These are phyloP conservation scores for Pseudocercospora cruenta DNA, from an alignment of 2,329 filamentous ascomycete species.

Conservation along the genomic window DNA sequence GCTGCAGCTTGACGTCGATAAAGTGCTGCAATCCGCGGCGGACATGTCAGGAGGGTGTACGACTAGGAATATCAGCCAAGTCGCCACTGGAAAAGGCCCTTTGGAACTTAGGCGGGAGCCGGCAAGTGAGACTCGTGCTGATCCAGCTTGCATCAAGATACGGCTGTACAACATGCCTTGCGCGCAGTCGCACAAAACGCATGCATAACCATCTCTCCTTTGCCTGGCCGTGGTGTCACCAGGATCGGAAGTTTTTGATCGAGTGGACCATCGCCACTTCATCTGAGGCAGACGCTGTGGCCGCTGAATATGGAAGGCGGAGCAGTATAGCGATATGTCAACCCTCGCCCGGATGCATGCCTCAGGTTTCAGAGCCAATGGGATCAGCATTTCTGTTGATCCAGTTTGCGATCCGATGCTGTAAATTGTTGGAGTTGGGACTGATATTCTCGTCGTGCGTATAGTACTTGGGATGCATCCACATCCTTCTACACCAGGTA, in stretches of 20 bases:
- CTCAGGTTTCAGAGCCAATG: neutral
- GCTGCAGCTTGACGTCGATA: constrained; percentile 15
- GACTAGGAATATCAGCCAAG: constrained; percentile 3
- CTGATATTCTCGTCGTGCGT: neutral
- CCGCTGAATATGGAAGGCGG: constrained; percentile 3
- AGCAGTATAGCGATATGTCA: neutral
- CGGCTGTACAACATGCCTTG: constrained; percentile 13
- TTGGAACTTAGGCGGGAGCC: constrained; percentile 2
- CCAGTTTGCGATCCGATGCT: neutral
- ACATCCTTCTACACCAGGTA: neutral
- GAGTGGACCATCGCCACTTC: constrained; percentile 8
- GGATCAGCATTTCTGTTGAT: neutral
- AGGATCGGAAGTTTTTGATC: constrained; percentile 4
- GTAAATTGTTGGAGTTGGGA: neutral
- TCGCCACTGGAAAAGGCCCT: constrained; percentile 1
- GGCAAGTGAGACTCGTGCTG: constrained; percentile 3
- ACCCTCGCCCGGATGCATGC: neutral
- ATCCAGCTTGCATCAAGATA: constrained; percentile 11
- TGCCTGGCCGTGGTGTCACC: constrained; percentile 7
- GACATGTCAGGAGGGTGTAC: neutral
- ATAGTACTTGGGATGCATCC: neutral
- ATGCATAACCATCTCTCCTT: constrained; percentile 10
- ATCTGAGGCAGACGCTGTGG: constrained; percentile 3
- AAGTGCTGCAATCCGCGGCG: neutral
- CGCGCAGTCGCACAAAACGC: constrained; percentile 12